Base-by-base conservation (phyloP, 257 asterid species). In the Echites panduratus region DNA sequence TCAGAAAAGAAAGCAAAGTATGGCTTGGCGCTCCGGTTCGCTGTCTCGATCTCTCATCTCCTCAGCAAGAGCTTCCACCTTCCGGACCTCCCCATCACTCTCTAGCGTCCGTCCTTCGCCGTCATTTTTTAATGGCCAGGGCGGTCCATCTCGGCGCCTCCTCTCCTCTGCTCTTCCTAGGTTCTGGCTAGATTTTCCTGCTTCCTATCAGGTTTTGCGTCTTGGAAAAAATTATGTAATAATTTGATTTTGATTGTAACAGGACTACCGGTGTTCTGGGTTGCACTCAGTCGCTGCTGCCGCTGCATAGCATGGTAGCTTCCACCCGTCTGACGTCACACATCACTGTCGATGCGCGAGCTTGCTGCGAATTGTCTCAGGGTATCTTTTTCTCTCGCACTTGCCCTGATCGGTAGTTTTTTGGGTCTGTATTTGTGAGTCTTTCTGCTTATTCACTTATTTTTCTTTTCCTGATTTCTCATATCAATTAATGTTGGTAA, bases 311-410 rank as follows among this genome's bases (percentile, higher is more conserved):
- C 64, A 62, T 70, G 71, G 73, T 79, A 43, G 79, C 83, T 41
- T 71, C 81, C 8, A 32, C 78, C 14, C 79, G 81, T 52, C 69
- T 82, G 73, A 79, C 86, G 35, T 79, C 86, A 11, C 81, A 79
- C 70, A 74, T 79, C 38, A 26, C 75, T 9, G 76, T 70, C 13
- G 78, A 76, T 74, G 83, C 83, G 17, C 79, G 83, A 50, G 62
- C 81, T 58, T 79, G 75, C 67, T 70, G 81, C 79, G 81, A 82
- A 79, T 68, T 79, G 81, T 79, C 81, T 64, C 86, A 76, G 81
- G 83, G 81, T 82, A 76, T 74, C 81, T 70, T 74, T 61, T 81
- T 79, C 81, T 82, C 73, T 81, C 79, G 80, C 78, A 78, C 74
- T 78, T 82, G 81, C 77, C 77, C 83, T 72, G 80, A 75, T 78